Evolutionary conservation across 2,329 filamentous ascomycete species (phyloP).

Genomic region (Hortaea sp.): DNA sequence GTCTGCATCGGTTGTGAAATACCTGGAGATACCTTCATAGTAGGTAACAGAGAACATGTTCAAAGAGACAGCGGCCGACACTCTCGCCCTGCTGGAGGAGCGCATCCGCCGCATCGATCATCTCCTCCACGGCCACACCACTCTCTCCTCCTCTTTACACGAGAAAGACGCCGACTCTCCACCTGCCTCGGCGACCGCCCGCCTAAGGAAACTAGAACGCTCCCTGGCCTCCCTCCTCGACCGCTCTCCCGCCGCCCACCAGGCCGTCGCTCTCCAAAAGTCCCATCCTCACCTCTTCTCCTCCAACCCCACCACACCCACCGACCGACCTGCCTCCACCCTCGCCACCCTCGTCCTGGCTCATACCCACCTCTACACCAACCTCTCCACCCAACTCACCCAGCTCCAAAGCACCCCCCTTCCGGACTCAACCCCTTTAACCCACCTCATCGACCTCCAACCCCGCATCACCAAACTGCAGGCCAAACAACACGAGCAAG

Average conservation of each 20-base stretch:
- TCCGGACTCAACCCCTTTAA: conserved; percentile 33
- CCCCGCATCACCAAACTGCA: conserved; percentile 54
- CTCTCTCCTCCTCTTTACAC: neutral
- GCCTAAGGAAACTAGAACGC: conserved; percentile 19
- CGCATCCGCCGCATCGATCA: conserved; percentile 36
- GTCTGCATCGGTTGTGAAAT: neutral
- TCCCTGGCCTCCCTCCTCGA: conserved; percentile 28
- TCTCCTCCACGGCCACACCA: conserved; percentile 27
- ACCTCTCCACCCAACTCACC: conserved; percentile 33
- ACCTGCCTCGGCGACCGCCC: conserved; percentile 11
- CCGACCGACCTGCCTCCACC: conserved; percentile 13
- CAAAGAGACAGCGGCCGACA: conserved; percentile 15
- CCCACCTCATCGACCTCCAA: conserved; percentile 47
- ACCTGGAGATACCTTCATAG: neutral
- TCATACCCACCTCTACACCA: conserved; percentile 33
- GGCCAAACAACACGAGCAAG: conserved; percentile 51
- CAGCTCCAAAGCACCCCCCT: conserved; percentile 35
- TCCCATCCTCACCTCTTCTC: conserved; percentile 31
- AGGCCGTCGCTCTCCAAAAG: conserved; percentile 31
- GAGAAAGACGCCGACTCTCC: neutral
- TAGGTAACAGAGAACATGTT: neutral
- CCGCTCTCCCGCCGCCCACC: conserved; percentile 29
- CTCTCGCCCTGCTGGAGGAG: conserved; percentile 35
- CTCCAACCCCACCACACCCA: conserved; percentile 12
- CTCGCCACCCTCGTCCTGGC: conserved; percentile 33